A percentile compares a stretch with the other conserved stretches of the same genome.
phyloP scores from a whole-genome alignment of 495 filamentous ascomycete species.

The Penicillium simplicissimum region DNA sequence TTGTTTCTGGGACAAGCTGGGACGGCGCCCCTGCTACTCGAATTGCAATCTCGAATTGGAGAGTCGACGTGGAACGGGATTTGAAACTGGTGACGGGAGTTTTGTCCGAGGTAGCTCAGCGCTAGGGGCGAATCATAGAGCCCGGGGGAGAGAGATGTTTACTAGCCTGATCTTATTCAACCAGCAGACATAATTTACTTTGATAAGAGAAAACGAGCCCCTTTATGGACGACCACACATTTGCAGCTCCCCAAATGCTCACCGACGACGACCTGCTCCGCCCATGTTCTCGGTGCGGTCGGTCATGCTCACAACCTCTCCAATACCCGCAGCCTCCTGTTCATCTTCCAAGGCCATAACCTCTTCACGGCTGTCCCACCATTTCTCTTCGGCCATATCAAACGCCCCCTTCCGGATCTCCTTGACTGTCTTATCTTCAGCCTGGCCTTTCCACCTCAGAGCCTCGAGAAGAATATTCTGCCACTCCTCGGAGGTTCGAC shows the following conservation, averaged over 20 bases:
- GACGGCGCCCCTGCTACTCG: slow-evolving; percentile 67
- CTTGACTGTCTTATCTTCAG: slow-evolving; percentile 68
- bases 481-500: slow-evolving; percentile 84
- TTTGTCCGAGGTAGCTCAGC: slow-evolving; percentile 31
- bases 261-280: slow-evolving; percentile 59
- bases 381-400: slow-evolving; percentile 86
- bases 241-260: slow-evolving; percentile 16
- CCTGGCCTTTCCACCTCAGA: slow-evolving; percentile 57
- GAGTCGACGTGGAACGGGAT: slow-evolving; percentile 43
- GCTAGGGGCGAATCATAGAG: background rate
- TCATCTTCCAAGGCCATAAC: slow-evolving; percentile 91
- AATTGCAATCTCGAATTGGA: slow-evolving; percentile 85
- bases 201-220: background rate
- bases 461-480: slow-evolving; percentile 77
- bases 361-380: slow-evolving; percentile 98
- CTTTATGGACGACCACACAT: background rate
- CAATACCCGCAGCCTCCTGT: slow-evolving; percentile 93
- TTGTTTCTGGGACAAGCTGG: slow-evolving; percentile 83
- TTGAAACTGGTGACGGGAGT: slow-evolving; percentile 39
- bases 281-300: slow-evolving; percentile 62
- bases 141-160: background rate
- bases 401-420: slow-evolving; percentile 90
- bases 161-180: background rate
- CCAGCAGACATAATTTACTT: background rate
- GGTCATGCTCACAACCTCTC: slow-evolving; percentile 85